Conservation (phyloP, 2,329 filamentous ascomycete genomes). For the Aspergillus versicolor region DNA sequence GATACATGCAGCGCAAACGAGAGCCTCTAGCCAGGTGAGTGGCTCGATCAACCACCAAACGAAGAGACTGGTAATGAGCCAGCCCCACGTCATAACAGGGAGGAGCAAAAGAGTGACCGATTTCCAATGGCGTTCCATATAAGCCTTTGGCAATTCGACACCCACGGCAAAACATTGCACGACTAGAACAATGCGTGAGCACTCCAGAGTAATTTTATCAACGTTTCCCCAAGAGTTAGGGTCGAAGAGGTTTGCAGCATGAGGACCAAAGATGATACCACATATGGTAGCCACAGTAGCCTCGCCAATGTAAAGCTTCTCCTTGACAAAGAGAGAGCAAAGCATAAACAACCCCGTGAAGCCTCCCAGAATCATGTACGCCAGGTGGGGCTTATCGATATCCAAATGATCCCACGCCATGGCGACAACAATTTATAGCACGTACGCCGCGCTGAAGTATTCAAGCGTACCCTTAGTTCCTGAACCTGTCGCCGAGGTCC, state of each 20-base stretch:
- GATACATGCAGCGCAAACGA: conserved; percentile 86
- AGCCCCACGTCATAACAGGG: conserved; percentile 96
- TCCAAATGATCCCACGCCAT: conserved; percentile 55
- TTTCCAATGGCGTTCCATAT: conserved; percentile 98
- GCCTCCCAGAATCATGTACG: conserved; percentile 95
- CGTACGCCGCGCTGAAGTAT: neutral
- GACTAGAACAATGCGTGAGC: conserved; percentile 69
- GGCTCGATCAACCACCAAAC: conserved; percentile 85
- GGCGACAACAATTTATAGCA: conserved; percentile 13
- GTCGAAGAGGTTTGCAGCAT: conserved; percentile 64
- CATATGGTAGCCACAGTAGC: conserved; percentile 81
- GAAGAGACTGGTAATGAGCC: conserved; percentile 78
- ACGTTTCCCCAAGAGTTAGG: conserved; percentile 63
- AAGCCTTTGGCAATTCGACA: conserved; percentile 68
- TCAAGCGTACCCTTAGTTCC: neutral
- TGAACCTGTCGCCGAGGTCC: neutral
- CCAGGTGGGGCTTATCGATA: conserved; percentile 93
- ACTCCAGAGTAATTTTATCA: conserved; percentile 67
- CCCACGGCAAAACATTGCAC: conserved; percentile 73
- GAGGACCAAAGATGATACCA: conserved; percentile 69
- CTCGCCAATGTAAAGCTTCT: conserved; percentile 97
- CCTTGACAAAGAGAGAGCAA: conserved; percentile 96
- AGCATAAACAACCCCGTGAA: conserved; percentile 99
- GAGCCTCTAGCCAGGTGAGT: conserved; percentile 84
- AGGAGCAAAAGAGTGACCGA: conserved; percentile 85